A percentile compares a stretch with the other conserved stretches of the same genome.
Evolutionary conservation across 164 flowering plant genomes (phyloP).

Genomic region (Buxus sempervirens): DNA sequence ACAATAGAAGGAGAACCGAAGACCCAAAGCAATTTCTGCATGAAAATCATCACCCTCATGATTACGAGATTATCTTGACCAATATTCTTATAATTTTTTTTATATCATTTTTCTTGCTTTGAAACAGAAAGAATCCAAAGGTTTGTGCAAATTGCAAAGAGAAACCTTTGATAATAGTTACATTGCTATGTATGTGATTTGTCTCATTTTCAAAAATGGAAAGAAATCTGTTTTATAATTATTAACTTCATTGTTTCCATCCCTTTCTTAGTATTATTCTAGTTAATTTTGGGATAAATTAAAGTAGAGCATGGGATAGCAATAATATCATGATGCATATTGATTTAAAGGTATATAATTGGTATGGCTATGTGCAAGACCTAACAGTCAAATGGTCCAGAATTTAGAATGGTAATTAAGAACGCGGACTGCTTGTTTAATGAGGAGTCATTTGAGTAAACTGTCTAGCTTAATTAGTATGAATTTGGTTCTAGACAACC

Average conservation of each 20-base stretch:
- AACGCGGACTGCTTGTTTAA: too few relatives aligned
- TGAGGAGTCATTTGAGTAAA: too few relatives aligned
- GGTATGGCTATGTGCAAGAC: too few relatives aligned
- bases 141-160: slow-evolving; percentile 30
- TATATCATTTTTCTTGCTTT: slow-evolving; percentile 11
- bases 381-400: too few relatives aligned
- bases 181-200: slow-evolving; percentile 13
- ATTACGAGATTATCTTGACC: slow-evolving; percentile 47
- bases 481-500: too few relatives aligned
- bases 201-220: not conserved
- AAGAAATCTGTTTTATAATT: not conserved
- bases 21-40: slow-evolving; percentile 45
- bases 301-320: not conserved
- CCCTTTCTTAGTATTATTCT: not conserved
- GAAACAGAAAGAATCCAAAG: slow-evolving; percentile 20
- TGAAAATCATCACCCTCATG: slow-evolving; percentile 66
- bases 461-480: too few relatives aligned
- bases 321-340: too few relatives aligned
- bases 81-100: slow-evolving; percentile 15
- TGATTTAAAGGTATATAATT: too few relatives aligned
- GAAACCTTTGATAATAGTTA: slow-evolving; percentile 17
- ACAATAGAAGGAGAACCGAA: slow-evolving; percentile 38
- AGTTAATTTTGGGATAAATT: not conserved
- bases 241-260: not conserved
- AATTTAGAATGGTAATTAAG: too few relatives aligned